phyloP scores from a whole-genome alignment of 305 asterid species.

The Rubia balearica region DNA sequence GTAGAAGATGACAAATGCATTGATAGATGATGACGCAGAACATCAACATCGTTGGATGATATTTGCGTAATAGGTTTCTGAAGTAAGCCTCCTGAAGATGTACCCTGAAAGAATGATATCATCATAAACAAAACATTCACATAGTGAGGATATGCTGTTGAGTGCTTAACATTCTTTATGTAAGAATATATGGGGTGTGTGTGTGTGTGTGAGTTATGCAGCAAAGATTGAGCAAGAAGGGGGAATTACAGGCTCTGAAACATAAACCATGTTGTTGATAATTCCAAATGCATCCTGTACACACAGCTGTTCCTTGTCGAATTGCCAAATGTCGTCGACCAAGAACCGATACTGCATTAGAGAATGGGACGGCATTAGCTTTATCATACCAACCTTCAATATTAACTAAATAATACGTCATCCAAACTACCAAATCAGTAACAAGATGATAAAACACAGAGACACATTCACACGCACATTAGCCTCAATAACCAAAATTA shows the following conservation, averaged over 20 bases:
- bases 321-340: conserved; percentile 59
- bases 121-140: conserved; percentile 17
- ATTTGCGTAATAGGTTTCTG: conserved; percentile 23
- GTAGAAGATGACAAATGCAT: conserved; percentile 41
- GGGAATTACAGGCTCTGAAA: conserved; percentile 17
- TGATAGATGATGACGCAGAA: conserved; percentile 41
- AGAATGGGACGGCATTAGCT: conserved; percentile 1
- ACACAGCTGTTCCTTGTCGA: conserved; percentile 48
- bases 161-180: not conserved
- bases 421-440: not conserved
- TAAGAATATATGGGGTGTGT: not conserved
- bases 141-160: not conserved
- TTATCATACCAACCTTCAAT: not conserved
- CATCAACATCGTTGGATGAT: conserved; percentile 31
- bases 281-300: conserved; percentile 44
- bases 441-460: not conserved
- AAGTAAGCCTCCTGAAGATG: conserved; percentile 29
- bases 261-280: conserved; percentile 41
- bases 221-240: conserved; percentile 23
- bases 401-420: not conserved
- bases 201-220: not conserved
- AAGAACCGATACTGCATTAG: conserved; percentile 52
- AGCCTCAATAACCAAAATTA: not conserved
- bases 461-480: not conserved
- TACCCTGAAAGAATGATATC: conserved; percentile 29